phyloP scores from a whole-genome alignment of 352 stramenopile genomes.

The Phytophthora pluvialis region DNA sequence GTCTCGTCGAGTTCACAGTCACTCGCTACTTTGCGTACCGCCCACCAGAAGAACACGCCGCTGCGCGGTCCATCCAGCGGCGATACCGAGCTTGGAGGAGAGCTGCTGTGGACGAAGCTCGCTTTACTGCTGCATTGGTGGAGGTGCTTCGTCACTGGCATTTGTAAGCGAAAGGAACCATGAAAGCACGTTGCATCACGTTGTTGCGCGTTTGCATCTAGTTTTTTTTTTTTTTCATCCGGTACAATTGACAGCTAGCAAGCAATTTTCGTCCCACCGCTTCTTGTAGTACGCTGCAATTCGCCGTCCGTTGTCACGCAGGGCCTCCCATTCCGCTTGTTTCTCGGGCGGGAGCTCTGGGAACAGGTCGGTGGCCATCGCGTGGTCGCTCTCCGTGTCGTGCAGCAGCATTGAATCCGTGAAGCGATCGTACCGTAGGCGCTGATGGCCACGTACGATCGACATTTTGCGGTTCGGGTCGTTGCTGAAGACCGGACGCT shows the following conservation, averaged over 20 bases:
- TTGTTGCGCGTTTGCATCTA: neutral
- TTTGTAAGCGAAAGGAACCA: constrained; percentile 13
- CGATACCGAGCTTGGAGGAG: constrained; percentile 48
- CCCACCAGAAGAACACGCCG: constrained; percentile 56
- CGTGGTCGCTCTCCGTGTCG: constrained; percentile 48
- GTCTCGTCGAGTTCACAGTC: constrained; percentile 76
- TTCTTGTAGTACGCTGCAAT: constrained; percentile 52
- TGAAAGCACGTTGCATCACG: neutral
- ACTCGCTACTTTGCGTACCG: constrained; percentile 52
- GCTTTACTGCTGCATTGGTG: constrained; percentile 21
- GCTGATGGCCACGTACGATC: constrained; percentile 46
- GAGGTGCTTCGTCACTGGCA: constrained; percentile 39
- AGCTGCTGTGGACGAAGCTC: constrained; percentile 1
- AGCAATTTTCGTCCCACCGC: constrained; percentile 46
- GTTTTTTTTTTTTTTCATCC: neutral
- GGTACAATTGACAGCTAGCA: constrained; percentile 26
- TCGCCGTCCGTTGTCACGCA: constrained; percentile 36
- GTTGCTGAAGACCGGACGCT: constrained; percentile 52
- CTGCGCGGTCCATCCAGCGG: constrained; percentile 47
- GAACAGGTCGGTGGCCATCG: constrained; percentile 46
- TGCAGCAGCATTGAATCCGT: constrained; percentile 51
- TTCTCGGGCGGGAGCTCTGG: constrained; percentile 20
- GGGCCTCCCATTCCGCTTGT: constrained; percentile 31
- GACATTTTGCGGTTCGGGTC: constrained; percentile 58
- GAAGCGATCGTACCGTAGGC: constrained; percentile 48